Conservation (phyloP, 1,284 basidiomycete species). For the Cryptococcus maquisensis region DNA sequence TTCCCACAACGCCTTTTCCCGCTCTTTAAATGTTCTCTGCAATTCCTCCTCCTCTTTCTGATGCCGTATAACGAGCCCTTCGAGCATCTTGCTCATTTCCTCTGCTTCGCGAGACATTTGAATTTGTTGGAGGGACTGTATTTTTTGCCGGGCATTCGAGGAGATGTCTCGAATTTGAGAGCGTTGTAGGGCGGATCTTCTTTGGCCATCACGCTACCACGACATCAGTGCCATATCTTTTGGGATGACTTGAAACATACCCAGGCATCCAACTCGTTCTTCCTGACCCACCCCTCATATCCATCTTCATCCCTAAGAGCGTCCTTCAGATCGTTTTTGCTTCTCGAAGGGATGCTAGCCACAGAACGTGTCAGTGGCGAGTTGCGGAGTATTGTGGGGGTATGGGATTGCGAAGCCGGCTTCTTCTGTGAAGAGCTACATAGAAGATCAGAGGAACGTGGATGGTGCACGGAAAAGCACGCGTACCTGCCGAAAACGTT, state of each 20-base stretch:
- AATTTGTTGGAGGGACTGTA: slow-evolving; percentile 11
- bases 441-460: background rate
- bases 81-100: slow-evolving; percentile 32
- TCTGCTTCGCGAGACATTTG: slow-evolving; percentile 25
- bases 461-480: background rate
- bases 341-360: background rate
- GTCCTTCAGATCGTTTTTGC: slow-evolving; percentile 8
- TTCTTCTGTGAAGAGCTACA: background rate
- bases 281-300: slow-evolving; percentile 29
- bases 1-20: slow-evolving; percentile 39
- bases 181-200: slow-evolving; percentile 15
- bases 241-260: slow-evolving; percentile 8
- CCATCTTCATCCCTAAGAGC: slow-evolving; percentile 22
- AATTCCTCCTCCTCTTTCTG: slow-evolving; percentile 32
- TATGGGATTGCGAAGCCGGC: background rate
- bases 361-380: background rate
- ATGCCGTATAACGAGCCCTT: slow-evolving; percentile 31
- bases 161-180: slow-evolving; percentile 19
- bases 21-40: slow-evolving; percentile 26
- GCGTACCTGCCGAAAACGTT: background rate
- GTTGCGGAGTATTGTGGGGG: background rate
- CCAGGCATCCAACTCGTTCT: slow-evolving; percentile 37
- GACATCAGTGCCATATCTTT: background rate
- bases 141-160: slow-evolving; percentile 20
- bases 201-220: slow-evolving; percentile 21